Conservation (phyloP, 1,139 yeast genomes). For the Hyphopichia fennica region DNA sequence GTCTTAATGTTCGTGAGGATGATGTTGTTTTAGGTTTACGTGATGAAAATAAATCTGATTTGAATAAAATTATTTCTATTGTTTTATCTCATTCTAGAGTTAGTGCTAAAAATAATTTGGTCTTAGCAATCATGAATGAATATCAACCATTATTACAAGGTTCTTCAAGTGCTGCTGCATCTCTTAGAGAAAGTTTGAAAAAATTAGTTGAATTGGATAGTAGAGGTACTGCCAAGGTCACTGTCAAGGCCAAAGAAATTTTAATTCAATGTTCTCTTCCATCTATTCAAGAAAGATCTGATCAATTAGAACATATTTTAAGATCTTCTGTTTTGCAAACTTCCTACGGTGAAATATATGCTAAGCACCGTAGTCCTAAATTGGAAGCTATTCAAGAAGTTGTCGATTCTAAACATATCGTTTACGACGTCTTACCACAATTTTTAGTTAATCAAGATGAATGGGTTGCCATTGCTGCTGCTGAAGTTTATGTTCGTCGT, state of each 20-base stretch:
- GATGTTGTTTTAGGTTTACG: constrained; percentile 83
- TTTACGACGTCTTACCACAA: constrained; percentile 91
- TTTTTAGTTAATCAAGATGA: constrained; percentile 82
- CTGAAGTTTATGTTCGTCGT: constrained; percentile 94
- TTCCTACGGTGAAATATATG: constrained; percentile 78
- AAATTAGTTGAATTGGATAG: constrained; percentile 84
- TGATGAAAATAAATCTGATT: constrained; percentile 80
- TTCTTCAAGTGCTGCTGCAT: constrained; percentile 65
- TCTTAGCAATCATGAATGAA: constrained; percentile 78
- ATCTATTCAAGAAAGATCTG: constrained; percentile 92
- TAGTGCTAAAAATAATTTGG: constrained; percentile 86
- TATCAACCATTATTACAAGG: constrained; percentile 77
- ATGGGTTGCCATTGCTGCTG: constrained; percentile 92
- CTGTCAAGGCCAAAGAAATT: constrained; percentile 94
- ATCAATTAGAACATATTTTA: constrained; percentile 93
- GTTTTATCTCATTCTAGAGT: constrained; percentile 91
- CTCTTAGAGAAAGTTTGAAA: constrained; percentile 71
- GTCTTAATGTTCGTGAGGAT: constrained; percentile 75
- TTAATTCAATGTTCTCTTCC: constrained; percentile 96
- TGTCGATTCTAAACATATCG: constrained; percentile 93
- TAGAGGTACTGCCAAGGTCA: constrained; percentile 88
- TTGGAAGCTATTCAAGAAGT: constrained; percentile 81
- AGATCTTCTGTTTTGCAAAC: constrained; percentile 89
- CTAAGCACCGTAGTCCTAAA: constrained; percentile 81
- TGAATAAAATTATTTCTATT: constrained; percentile 67